A percentile compares a stretch with the other conserved stretches of the same genome.
These are phyloP conservation scores for Parietichytrium sp. DNA, from an alignment of 108 stramenopile species.

Conservation along the genomic window DNA sequence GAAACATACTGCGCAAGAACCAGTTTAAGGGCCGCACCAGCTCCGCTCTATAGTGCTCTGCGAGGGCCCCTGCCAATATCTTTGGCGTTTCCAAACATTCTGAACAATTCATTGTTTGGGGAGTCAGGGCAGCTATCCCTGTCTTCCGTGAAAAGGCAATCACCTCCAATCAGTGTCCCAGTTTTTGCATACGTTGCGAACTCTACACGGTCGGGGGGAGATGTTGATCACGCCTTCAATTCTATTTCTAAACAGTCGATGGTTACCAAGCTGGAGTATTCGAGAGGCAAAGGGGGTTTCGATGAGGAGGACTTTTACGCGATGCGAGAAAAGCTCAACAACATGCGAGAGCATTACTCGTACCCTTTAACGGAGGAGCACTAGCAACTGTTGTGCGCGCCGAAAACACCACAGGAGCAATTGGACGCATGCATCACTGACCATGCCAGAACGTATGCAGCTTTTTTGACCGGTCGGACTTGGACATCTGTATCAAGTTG, in stretches of 20 bases:
- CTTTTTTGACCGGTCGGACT: too few relatives aligned
- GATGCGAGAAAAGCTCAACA: conserved; percentile 30
- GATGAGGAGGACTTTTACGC: neutral
- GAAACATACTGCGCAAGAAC: neutral
- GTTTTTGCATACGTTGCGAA: neutral
- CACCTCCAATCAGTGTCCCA: conserved; percentile 1
- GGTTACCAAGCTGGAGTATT: neutral
- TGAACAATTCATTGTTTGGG: neutral
- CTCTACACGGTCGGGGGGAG: neutral
- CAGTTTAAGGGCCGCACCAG: neutral
- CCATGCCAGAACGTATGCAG: too few relatives aligned
- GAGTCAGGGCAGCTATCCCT: neutral
- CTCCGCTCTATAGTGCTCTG: neutral
- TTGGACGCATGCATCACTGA: too few relatives aligned
- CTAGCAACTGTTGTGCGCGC: too few relatives aligned
- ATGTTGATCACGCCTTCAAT: neutral
- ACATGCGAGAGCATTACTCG: too few relatives aligned
- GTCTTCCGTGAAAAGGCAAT: neutral
- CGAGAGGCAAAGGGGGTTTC: neutral
- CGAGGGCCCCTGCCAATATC: neutral
- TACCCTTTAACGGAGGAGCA: too few relatives aligned
- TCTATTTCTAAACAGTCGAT: neutral
- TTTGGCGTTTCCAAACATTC: neutral
- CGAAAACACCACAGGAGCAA: too few relatives aligned
- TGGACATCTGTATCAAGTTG: too few relatives aligned